Evolutionary conservation across 306 rosid genomes (phyloP).

Genomic region (Datisca glomerata): DNA sequence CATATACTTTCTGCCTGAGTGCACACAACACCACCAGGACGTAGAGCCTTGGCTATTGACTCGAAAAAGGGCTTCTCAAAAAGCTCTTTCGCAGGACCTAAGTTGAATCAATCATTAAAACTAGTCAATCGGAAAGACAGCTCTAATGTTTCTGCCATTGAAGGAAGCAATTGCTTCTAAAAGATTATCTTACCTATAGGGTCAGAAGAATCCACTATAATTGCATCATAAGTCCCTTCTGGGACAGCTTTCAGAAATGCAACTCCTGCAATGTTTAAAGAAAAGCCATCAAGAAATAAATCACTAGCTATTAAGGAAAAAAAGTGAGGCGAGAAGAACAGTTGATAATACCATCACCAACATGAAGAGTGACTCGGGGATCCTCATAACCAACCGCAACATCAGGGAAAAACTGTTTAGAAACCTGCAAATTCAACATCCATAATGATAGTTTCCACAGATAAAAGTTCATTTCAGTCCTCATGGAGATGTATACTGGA

Average conservation of each 20-base stretch:
- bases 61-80: conserved; percentile 77
- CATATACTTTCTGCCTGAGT: conserved; percentile 96
- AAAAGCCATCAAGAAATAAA: conserved; percentile 12
- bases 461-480: too few relatives aligned
- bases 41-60: conserved; percentile 71
- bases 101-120: conserved; percentile 10
- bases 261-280: conserved; percentile 46
- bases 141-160: neutral
- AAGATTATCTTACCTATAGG: conserved; percentile 55
- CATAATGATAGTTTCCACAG: neutral
- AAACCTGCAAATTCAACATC: conserved; percentile 36
- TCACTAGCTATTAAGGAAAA: neutral
- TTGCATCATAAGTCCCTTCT: conserved; percentile 72
- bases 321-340: conserved; percentile 3
- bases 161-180: neutral
- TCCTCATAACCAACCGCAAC: conserved; percentile 68
- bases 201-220: conserved; percentile 88
- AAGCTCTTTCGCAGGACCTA: conserved; percentile 95
- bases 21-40: conserved; percentile 87
- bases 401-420: conserved; percentile 71
- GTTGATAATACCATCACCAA: conserved; percentile 70
- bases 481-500: neutral
- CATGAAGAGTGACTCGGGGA: conserved; percentile 60
- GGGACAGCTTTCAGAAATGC: conserved; percentile 73
- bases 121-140: neutral